phyloP scores from a whole-genome alignment of 2,329 filamentous ascomycete genomes.

The Scytalidium sp. region DNA sequence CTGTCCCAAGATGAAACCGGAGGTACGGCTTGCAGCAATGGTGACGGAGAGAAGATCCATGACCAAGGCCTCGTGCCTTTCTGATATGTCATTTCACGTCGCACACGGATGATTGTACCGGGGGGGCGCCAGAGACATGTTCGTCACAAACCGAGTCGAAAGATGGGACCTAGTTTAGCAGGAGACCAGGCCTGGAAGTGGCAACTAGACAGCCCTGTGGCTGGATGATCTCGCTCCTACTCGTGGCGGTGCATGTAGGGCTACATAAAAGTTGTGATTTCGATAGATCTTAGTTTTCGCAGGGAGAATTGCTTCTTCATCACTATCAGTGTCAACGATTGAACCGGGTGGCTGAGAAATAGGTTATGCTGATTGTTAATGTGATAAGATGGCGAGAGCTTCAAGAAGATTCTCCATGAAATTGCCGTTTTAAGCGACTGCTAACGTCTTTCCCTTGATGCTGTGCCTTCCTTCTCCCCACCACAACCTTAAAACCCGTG shows the following conservation, averaged over 20 bases:
- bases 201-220: no score
- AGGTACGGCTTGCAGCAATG: neutral
- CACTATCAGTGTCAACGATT: no score
- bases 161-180: no score
- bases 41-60: neutral
- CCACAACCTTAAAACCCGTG: neutral
- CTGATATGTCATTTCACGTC: no score
- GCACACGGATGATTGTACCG: neutral
- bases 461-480: neutral
- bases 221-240: no score
- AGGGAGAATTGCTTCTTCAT: no score
- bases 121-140: neutral
- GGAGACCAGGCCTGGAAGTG: no score
- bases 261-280: neutral
- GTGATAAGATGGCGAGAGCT: neutral
- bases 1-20: constrained; percentile 2
- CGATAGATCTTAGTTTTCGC: no score
- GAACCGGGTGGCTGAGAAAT: no score
- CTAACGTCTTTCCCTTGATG: neutral
- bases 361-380: no score
- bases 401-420: neutral
- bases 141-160: neutral
- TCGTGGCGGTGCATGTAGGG: neutral
- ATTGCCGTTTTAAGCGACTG: neutral
- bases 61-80: neutral